Evolutionary conservation across 108 stramenopile genomes (phyloP), one percentile per base, ranked within the genome.

Genomic region (Conticribra guillardii): DNA sequence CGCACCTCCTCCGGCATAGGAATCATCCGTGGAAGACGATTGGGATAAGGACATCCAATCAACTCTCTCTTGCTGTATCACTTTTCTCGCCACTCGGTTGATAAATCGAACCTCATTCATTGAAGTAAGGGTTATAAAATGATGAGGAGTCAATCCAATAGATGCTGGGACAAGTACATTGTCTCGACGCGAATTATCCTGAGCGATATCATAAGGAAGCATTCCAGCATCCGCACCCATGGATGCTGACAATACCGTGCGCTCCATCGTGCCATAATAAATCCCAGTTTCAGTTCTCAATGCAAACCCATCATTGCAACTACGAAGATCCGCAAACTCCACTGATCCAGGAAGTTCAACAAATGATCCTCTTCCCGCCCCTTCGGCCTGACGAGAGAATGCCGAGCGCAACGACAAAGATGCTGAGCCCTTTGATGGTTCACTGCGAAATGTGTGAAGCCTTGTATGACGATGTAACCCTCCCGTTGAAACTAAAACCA

Each of bases 301-400:
- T n/a, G 76, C 83, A 69, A 95, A 85, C 7, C 74, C 62, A 64
- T 87, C 88, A 61, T 85, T 82, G 60, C 84, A 84, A 48, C 87
- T 73, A 9, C 74, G 54, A 37, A 95, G 69, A 55, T 92, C 85
- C 24, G 89, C 85, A 76, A 82, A 84, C 30, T 88, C 88, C 21
- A 91, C 69, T 16, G 79, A 80, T 37, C 94, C 94, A 16, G 94
- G 94, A 23, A 95, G 76, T 62, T 95, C 94, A 28, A 91, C 84
- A 49, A 79, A 74, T 1, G 75, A 76, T 53, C 75, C 74, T 27
- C 57, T 28, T 18, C 64, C 70, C n/a, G 52, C 59, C 16, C 59
- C 59, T 23, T 67, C 59, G 0, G 60, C 50, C 24, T 54, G 57
- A 37, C 47, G 45, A 41, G 55, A 30, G 64, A 70, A 78, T 45